These are phyloP conservation scores for Gonium pectorale DNA, from an alignment of 139 green algal species.

Conservation along the genomic window DNA sequence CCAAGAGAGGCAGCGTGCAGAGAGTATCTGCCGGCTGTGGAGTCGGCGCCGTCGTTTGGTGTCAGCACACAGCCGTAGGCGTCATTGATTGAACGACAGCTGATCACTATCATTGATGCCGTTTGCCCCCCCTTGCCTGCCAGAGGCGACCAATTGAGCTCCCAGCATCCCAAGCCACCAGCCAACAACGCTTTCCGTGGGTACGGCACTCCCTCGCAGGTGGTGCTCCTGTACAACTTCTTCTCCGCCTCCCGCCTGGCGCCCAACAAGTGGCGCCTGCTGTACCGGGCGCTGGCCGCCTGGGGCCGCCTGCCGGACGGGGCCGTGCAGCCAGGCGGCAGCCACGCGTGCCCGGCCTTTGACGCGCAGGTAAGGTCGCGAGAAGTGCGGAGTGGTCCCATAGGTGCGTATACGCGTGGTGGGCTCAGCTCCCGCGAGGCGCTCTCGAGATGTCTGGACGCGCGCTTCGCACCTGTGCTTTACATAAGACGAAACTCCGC, in stretches of 20 bases:
- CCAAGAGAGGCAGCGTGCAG: too few relatives aligned
- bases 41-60: not conserved
- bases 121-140: not conserved
- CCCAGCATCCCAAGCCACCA: not conserved
- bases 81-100: not conserved
- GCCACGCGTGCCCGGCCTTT: slow-evolving; percentile 2
- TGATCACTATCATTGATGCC: not conserved
- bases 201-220: slow-evolving; percentile 18
- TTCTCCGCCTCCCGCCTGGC: slow-evolving; percentile 35
- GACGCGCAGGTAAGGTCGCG: not conserved
- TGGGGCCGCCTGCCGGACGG: not conserved
- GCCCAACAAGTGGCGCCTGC: slow-evolving; percentile 30
- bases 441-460: not conserved
- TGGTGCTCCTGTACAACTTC: slow-evolving; percentile 65
- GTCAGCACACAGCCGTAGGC: not conserved
- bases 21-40: too few relatives aligned
- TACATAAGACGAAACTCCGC: not conserved
- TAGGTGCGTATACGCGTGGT: not conserved
- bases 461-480: too few relatives aligned
- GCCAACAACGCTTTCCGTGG: not conserved
- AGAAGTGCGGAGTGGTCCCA: too few relatives aligned
- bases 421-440: not conserved
- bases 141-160: not conserved
- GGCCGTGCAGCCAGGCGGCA: not conserved
- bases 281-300: not conserved